Base-by-base conservation (phyloP, 1,284 basidiomycete species). In the Inonotus obliquus region DNA sequence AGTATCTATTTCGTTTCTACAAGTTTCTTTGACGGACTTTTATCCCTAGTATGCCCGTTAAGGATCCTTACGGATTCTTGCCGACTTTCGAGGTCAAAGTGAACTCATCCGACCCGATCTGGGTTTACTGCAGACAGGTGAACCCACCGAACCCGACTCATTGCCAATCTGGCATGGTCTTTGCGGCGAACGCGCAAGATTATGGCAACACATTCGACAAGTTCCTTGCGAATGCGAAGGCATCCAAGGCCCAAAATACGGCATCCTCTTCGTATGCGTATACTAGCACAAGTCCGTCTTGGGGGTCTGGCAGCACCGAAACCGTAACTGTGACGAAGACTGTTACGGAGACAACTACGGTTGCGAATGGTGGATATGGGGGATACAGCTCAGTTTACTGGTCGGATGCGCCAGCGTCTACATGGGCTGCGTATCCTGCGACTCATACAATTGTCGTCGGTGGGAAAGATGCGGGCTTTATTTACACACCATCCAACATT, bases 181-280 rank as follows among this genome's bases (percentile, higher is more conserved):
- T 82, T 64, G 77, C 78, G 0, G 73, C 82, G 69, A 84, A 84
- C 68, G 72, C 81, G 2, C 76, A 79, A 1, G 66, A 73, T 1
- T 70, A 74, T 56, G 74, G 75, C 37, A 72, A 77, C 53, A 79
- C 79, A 0, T 83, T 82, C 70, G 68, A 66, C 9, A 75, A 75
- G 0, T 82, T 81, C 75, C 70, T 79, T 59, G 68, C 70, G 6
- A 69, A 72, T 11, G 81, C 61, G 13, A 49, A 58, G 25, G 29
- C 45, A 9, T 62, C 61, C 13, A 59, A 55, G 11, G 32, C 14
- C 11, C 62, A 63, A 32, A 29, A 63, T 47, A 49, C 41, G n/a
- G 19, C 29, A 17, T 32, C 55, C 21, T 59, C 44, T 35, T 14
- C 41, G 17, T 54, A 61, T 4, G 21, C 11, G 32, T 58, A 44